Evolutionary conservation across 2,329 filamentous ascomycete genomes (phyloP).

Genomic region (Cladosporium sp.): DNA sequence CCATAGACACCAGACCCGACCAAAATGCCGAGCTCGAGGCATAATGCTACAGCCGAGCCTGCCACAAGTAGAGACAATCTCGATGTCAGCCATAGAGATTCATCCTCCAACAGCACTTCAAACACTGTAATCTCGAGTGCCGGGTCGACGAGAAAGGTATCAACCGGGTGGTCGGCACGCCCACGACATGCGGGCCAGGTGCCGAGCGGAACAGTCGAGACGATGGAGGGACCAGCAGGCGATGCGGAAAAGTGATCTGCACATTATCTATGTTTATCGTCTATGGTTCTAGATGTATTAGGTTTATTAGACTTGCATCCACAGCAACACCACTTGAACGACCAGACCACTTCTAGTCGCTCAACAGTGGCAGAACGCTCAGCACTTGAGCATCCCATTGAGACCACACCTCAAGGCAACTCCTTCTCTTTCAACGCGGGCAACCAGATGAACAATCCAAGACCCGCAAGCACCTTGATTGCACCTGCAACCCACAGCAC

Average conservation of each 20-base stretch:
- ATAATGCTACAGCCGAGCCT: no score
- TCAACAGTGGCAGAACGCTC: neutral
- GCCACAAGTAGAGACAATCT: no score
- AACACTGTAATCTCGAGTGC: no score
- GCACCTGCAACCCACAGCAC: slow-evolving; percentile 50
- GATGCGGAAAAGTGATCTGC: neutral
- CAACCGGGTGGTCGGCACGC: no score
- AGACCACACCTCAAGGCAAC: neutral
- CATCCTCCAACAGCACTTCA: no score
- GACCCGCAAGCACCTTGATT: slow-evolving; percentile 46
- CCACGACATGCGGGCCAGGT: neutral
- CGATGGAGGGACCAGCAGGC: neutral
- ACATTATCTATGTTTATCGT: neutral
- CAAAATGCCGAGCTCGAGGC: no score
- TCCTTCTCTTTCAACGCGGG: slow-evolving; percentile 32
- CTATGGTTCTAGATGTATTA: neutral
- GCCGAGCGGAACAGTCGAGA: neutral
- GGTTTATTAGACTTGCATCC: neutral
- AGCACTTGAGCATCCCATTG: neutral
- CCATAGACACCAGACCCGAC: no score
- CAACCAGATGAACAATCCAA: slow-evolving; percentile 31
- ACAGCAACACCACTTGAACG: neutral
- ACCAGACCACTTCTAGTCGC: neutral
- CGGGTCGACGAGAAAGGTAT: no score
- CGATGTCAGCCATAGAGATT: no score